These are phyloP conservation scores for Fraxinus platypoda DNA, from an alignment of 305 asterid genomes.

Conservation along the genomic window DNA sequence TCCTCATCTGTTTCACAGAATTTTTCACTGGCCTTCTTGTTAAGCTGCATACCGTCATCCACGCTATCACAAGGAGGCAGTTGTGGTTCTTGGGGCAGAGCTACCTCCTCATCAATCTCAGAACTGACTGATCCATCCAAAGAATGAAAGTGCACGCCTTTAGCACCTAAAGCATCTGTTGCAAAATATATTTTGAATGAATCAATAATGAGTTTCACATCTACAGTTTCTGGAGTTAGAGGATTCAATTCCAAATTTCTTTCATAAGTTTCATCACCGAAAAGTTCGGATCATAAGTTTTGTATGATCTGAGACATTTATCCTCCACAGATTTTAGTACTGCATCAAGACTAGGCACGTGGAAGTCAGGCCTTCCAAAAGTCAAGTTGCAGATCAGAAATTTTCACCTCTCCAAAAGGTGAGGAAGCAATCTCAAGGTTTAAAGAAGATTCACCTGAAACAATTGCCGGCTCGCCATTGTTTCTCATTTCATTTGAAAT, in stretches of 20 bases:
- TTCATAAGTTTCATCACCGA: constrained; percentile 47
- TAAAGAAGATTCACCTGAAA: constrained; percentile 29
- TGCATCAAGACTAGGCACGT: constrained; percentile 47
- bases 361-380: constrained; percentile 42
- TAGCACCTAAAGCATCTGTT: constrained; percentile 28
- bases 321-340: constrained; percentile 50
- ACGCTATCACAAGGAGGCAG: constrained; percentile 35
- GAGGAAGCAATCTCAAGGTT: constrained; percentile 42
- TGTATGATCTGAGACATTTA: constrained; percentile 44
- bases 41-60: constrained; percentile 27
- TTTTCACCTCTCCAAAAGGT: constrained; percentile 48
- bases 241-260: constrained; percentile 34
- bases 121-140: constrained; percentile 26
- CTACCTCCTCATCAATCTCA: constrained; percentile 33
- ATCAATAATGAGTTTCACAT: not conserved
- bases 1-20: constrained; percentile 29
- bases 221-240: not conserved
- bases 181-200: constrained; percentile 21
- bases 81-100: constrained; percentile 27
- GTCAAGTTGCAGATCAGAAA: constrained; percentile 42
- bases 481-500: constrained; percentile 23
- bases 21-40: constrained; percentile 28
- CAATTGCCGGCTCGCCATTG: constrained; percentile 19
- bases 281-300: constrained; percentile 37
- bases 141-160: constrained; percentile 14